Evolutionary conservation across 306 rosid genomes (phyloP).

Genomic region (Malus orientalis): DNA sequence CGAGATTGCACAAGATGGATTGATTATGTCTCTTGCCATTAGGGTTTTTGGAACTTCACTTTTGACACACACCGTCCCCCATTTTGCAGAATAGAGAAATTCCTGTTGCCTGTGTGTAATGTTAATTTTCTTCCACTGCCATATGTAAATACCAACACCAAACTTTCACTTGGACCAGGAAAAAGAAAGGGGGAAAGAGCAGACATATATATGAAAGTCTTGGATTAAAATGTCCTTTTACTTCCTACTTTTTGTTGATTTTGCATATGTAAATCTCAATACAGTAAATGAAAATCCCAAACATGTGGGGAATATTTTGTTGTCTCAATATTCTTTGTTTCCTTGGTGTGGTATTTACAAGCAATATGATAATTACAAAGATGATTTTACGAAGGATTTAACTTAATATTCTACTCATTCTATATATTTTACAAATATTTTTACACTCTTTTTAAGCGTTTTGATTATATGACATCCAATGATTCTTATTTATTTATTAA

Average conservation of each 20-base stretch:
- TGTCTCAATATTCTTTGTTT: neutral
- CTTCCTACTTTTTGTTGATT: neutral
- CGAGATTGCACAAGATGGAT: conserved; percentile 30
- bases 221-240: neutral
- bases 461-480: too few relatives aligned
- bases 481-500: too few relatives aligned
- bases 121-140: neutral
- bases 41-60: neutral
- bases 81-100: conserved; percentile 2
- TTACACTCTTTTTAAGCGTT: too few relatives aligned
- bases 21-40: neutral
- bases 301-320: neutral
- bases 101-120: neutral
- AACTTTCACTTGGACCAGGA: neutral
- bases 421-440: too few relatives aligned
- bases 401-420: too few relatives aligned
- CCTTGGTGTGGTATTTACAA: neutral
- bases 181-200: neutral
- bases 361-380: neutral
- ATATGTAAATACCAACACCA: conserved; percentile 11
- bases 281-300: conserved; percentile 5
- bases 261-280: neutral
- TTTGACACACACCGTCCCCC: neutral
- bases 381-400: too few relatives aligned
- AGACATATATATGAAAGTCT: neutral